Evolutionary conservation across 1,284 basidiomycete genomes (phyloP), one percentile per base, ranked within the genome.

Genomic region (Ustilago nuda): DNA sequence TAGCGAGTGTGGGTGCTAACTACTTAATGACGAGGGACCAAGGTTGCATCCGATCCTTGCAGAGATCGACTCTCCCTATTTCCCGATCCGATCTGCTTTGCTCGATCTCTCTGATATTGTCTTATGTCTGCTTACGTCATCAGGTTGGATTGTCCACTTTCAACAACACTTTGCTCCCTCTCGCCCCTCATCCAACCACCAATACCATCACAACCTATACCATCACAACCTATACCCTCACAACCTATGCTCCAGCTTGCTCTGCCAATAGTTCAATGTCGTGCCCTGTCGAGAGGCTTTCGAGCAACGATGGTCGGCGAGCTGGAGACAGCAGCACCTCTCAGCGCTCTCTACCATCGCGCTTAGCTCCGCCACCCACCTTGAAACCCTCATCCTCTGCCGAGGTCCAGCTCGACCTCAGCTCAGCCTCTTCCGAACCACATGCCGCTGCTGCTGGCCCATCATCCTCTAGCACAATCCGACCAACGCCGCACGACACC

Each of bases 341-440:
- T 35, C 71, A 73, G 61, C 71, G 67, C 75, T 77, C 75, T 4
- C 46, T 77, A n/a, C 71, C 71, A 3, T 67, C 71, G 5, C 66
- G 71, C 15, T 60, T 70, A 36, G 67, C 61, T 35, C 71, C 62
- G 15, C 63, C 75, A 7, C 66, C 74, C 48, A 58, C 74, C 1
- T 43, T 73, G 54, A 77, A 71, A 19, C 75, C 75, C 12, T 60
- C 75, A 5, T 60, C 67, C 23, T 64, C 72, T 4, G 72, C 78
- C 15, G 65, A 80, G 9, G 78, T 80, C 0, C 72, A 77, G 32
- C 70, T 80, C 56, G 76, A 80, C 52, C 54, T 80, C 23, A 78
- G 72, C 59, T 75, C 75, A 19, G 76, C 78, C 3, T 65, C 72
- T 1, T 61, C 75, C 36, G 64, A 60, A 17, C 32, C 61, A 0